phyloP scores from a whole-genome alignment of 2,329 filamentous ascomycete genomes.

The Aspergillus felis region DNA sequence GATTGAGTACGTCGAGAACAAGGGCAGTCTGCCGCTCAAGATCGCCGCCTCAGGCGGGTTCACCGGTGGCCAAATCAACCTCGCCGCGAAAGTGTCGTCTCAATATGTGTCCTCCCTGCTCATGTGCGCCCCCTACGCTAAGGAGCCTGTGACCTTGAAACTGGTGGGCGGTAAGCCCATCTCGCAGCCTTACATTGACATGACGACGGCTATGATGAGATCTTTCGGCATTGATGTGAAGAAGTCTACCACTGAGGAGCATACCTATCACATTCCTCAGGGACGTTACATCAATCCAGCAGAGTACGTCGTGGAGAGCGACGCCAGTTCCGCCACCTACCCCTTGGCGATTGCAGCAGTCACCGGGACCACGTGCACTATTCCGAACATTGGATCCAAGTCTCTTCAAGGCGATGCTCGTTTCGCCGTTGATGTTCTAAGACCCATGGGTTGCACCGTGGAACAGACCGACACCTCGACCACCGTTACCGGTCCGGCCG shows the following conservation, averaged over 20 bases:
- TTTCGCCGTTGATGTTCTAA: conserved; percentile 84
- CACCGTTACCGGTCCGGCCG: conserved; percentile 82
- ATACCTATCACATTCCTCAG: conserved; percentile 92
- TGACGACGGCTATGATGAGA: conserved; percentile 98
- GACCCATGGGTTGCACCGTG: conserved; percentile 90
- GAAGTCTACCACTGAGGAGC: conserved; percentile 70
- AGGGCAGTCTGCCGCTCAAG: conserved; percentile 77
- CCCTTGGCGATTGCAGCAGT: conserved; percentile 92
- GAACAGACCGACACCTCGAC: conserved; percentile 81
- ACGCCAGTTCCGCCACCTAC: conserved; percentile 96
- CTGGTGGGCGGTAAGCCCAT: conserved; percentile 96
- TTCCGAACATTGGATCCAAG: conserved; percentile 89
- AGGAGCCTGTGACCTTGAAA: conserved; percentile 82
- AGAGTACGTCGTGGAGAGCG: conserved; percentile 90
- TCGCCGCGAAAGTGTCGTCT: conserved; percentile 95
- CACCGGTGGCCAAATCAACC: conserved; percentile 79
- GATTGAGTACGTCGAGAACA: conserved; percentile 78
- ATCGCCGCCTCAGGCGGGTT: conserved; percentile 81
- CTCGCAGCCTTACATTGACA: conserved; percentile 95
- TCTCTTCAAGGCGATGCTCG: conserved; percentile 93
- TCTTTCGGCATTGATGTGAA: conserved; percentile 81
- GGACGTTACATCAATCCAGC: conserved; percentile 76
- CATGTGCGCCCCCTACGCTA: conserved; percentile 96
- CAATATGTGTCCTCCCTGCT: conserved; percentile 97
- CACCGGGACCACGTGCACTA: conserved; percentile 89